Evolutionary conservation across 1,139 yeast species (phyloP).

Genomic region (Barnettozyma hawaiiensis): DNA sequence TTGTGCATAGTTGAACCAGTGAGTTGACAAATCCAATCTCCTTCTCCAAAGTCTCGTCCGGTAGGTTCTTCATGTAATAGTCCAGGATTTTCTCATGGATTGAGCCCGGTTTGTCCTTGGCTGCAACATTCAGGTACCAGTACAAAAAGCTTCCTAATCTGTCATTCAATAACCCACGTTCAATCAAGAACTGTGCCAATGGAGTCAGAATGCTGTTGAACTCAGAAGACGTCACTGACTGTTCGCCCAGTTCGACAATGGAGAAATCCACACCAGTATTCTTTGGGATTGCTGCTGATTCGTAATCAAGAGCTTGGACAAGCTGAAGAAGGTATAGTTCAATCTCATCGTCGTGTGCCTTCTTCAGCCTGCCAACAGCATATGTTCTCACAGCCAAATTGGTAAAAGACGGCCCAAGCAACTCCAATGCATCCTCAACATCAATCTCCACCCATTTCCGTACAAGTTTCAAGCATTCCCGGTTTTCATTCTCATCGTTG

Average conservation of each 20-base stretch:
- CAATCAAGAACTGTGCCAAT: conserved; percentile 72
- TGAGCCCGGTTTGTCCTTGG: conserved; percentile 55
- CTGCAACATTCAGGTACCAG: conserved; percentile 89
- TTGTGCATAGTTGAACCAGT: conserved; percentile 38
- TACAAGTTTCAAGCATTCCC: conserved; percentile 62
- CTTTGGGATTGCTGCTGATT: conserved; percentile 27
- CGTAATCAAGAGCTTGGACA: conserved; percentile 90
- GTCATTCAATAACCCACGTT: conserved; percentile 61
- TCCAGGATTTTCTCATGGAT: conserved; percentile 31
- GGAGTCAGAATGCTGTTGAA: conserved; percentile 39
- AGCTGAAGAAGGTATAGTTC: conserved; percentile 80
- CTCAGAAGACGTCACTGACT: conserved; percentile 20
- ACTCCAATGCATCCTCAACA: conserved; percentile 87
- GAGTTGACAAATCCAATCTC: conserved; percentile 41
- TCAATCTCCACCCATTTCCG: conserved; percentile 71
- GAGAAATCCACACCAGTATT: conserved; percentile 35
- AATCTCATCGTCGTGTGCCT: conserved; percentile 76
- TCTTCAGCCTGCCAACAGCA: conserved; percentile 78
- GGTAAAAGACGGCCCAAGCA: conserved; percentile 68
- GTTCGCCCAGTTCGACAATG: conserved; percentile 31
- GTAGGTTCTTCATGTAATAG: conserved; percentile 30
- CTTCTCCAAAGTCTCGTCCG: conserved; percentile 26
- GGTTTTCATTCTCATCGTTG: conserved; percentile 77
- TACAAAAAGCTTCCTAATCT: conserved; percentile 76
- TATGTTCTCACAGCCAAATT: conserved; percentile 60